These are phyloP conservation scores for Porogramme epimiltina DNA, from an alignment of 1,284 basidiomycete genomes.

Conservation along the genomic window DNA sequence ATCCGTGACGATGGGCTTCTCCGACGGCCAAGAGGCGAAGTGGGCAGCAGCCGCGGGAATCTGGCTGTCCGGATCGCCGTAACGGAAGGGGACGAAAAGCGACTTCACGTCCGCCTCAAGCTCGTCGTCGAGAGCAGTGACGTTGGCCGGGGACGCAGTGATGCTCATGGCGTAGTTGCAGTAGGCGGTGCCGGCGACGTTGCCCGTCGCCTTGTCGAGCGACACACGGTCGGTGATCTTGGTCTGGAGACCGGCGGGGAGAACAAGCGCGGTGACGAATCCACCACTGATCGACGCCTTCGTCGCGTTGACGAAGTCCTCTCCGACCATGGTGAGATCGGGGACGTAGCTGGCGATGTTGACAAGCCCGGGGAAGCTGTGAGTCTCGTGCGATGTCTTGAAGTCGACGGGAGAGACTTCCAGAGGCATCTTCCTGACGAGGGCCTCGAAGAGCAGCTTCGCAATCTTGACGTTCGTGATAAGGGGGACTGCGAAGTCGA, in stretches of 20 bases:
- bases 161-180: constrained; percentile 89
- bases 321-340: constrained; percentile 59
- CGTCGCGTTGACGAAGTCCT: constrained; percentile 71
- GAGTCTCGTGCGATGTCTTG: constrained; percentile 92
- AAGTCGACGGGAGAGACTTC: constrained; percentile 92
- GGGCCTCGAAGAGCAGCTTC: constrained; percentile 94
- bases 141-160: constrained; percentile 74
- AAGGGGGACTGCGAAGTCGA: constrained; percentile 96
- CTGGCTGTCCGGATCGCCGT: constrained; percentile 49
- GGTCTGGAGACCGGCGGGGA: constrained; percentile 69
- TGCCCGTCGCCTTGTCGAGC: constrained; percentile 70
- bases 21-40: constrained; percentile 89
- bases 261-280: constrained; percentile 82
- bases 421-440: constrained; percentile 86
- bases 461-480: constrained; percentile 99
- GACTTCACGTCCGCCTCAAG: constrained; percentile 79
- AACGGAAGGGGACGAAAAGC: constrained; percentile 83
- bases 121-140: constrained; percentile 71
- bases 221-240: constrained; percentile 69
- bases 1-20: constrained; percentile 94
- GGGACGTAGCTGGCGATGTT: constrained; percentile 93
- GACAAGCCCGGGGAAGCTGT: constrained; percentile 91
- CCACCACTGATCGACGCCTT: constrained; percentile 86
- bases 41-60: constrained; percentile 78
- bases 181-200: constrained; percentile 65